Base-by-base conservation (phyloP, 495 filamentous ascomycete genomes). In the Xanthoparmelia taractica region DNA sequence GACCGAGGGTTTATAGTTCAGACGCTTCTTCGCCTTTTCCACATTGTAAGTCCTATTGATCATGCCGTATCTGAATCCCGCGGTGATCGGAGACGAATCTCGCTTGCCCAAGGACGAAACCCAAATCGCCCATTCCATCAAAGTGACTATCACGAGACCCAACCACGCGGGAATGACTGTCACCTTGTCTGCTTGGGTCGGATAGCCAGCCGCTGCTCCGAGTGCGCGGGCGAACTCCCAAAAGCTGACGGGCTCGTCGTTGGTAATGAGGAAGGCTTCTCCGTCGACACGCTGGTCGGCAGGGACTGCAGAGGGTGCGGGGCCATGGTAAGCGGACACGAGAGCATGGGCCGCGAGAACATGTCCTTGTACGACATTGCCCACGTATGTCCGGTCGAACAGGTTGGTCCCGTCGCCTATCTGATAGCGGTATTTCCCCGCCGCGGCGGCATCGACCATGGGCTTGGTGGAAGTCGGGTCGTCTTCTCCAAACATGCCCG, bases 1-100 rank as follows among this genome's bases (percentile, higher is more conserved):
- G 34, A 87, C 79, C 29, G 87, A 71, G 4, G 88, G 87, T 68
- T 71, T 63, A 73, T 92, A 92, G 15, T 85, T 84, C 64, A 92
- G 73, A 68, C 86, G 68, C 67, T 71, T 77, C 78, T 82, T 87
- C 60, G 88, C 88, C 78, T 90, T 92, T 20, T 77, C 71, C 60
- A 89, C 87, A 69, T 84, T 65, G 13, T 65, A 58, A 8, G 62
- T 67, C 54, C 65, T 63, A 47, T 59, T 25, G 25, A 59, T 36
- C 57, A 59, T 59, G n/a, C 57, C 45, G n/a, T 43, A 59, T 37
- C 57, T 59, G 57, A 59, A 43, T 5, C 57, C 57, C 31, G 33
- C 57, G 31, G 57, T 34, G 25, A 59, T 47, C 33, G 37, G 31
- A 15, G 57, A 20, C 17, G 57, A 37, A 59, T 59, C 57, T 37